Evolutionary conservation across 345 rosid species (phyloP).

Genomic region (Erysimum cheiranthoides): DNA sequence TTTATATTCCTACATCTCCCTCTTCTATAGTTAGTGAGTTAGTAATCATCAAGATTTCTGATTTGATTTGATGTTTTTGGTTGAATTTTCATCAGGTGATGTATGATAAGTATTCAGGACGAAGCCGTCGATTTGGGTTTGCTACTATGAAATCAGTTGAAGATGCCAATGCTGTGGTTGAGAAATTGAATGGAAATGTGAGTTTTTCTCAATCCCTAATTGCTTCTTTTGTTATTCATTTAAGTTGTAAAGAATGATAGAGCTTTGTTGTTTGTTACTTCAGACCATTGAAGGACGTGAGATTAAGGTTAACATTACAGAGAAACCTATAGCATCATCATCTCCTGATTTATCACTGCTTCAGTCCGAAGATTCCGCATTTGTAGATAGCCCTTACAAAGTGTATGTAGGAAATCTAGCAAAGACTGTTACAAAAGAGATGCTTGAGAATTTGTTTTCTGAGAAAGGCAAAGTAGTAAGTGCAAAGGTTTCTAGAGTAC

Average conservation of each 20-base stretch:
- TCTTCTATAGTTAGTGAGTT: not conserved
- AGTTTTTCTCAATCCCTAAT: slow-evolving; percentile 21
- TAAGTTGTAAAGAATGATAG: not conserved
- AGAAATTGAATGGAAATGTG: slow-evolving; percentile 86
- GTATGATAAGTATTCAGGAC: slow-evolving; percentile 79
- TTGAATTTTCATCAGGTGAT: slow-evolving; percentile 56
- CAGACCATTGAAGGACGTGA: slow-evolving; percentile 84
- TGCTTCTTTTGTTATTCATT: not conserved
- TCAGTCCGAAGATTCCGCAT: slow-evolving; percentile 74
- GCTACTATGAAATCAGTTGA: slow-evolving; percentile 85
- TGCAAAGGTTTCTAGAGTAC: slow-evolving; percentile 80
- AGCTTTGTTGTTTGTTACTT: not conserved
- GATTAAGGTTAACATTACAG: slow-evolving; percentile 84
- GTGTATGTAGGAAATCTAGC: slow-evolving; percentile 90
- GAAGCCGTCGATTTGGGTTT: slow-evolving; percentile 88
- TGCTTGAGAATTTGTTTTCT: slow-evolving; percentile 65
- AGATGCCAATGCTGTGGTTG: slow-evolving; percentile 79
- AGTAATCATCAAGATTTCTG: not conserved
- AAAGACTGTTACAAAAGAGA: slow-evolving; percentile 72
- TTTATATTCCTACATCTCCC: slow-evolving; percentile 22
- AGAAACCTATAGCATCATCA: slow-evolving; percentile 60
- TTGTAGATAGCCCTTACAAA: slow-evolving; percentile 72
- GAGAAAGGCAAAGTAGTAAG: slow-evolving; percentile 79
- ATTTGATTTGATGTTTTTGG: not conserved
- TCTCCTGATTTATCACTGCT: slow-evolving; percentile 55